Conservation (phyloP, 2,329 filamentous ascomycete genomes). For the Venturia oleaginea region DNA sequence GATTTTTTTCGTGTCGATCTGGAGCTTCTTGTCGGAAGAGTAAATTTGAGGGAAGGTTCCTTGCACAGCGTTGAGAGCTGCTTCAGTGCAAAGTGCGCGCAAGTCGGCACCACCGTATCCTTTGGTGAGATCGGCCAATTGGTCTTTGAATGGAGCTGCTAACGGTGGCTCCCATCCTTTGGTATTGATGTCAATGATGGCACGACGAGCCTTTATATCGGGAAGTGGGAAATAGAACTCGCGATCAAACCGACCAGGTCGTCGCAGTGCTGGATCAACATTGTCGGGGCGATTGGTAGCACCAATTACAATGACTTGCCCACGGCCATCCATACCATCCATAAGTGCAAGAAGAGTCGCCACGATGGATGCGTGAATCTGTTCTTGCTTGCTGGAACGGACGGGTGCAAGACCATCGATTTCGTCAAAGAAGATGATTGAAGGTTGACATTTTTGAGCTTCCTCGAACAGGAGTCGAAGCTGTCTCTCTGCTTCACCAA, state of each 20-base stretch:
- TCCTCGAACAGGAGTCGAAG: slow-evolving; percentile 90
- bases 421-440: slow-evolving; percentile 99
- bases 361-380: slow-evolving; percentile 96
- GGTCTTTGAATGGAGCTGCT: slow-evolving; percentile 66
- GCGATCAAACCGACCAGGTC: slow-evolving; percentile 88
- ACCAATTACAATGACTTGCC: slow-evolving; percentile 96
- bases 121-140: slow-evolving; percentile 81
- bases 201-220: slow-evolving; percentile 65
- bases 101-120: slow-evolving; percentile 95
- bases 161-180: slow-evolving; percentile 79
- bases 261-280: slow-evolving; percentile 88
- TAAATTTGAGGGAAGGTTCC: slow-evolving; percentile 96
- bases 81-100: slow-evolving; percentile 89
- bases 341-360: slow-evolving; percentile 88
- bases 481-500: slow-evolving; percentile 94
- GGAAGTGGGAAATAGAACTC: slow-evolving; percentile 98
- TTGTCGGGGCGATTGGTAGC: slow-evolving; percentile 97
- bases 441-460: slow-evolving; percentile 88
- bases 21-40: slow-evolving; percentile 75
- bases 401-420: slow-evolving; percentile 96
- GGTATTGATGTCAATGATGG: slow-evolving; percentile 93
- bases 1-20: slow-evolving; percentile 79
- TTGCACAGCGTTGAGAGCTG: slow-evolving; percentile 90
- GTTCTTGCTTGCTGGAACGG: slow-evolving; percentile 94
- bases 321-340: slow-evolving; percentile 97